phyloP scores from a whole-genome alignment of 768 basidiomycete species.

The Crassisporium funariophilum region DNA sequence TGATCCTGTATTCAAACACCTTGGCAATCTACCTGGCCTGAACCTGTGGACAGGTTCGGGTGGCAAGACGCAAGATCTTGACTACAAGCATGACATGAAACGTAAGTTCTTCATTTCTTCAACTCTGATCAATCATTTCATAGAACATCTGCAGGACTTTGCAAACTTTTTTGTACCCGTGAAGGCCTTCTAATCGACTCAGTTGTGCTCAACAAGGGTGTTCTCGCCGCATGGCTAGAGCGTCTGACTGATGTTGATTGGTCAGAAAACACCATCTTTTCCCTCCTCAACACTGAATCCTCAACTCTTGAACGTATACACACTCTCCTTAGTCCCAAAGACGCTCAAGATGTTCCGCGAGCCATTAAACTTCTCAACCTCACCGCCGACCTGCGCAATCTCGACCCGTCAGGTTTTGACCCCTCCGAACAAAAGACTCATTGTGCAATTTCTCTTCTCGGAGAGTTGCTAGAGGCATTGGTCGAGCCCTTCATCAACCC shows the following conservation, averaged over 20 bases:
- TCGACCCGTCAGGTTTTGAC: constrained; percentile 11
- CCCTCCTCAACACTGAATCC: constrained; percentile 12
- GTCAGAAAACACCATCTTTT: constrained; percentile 17
- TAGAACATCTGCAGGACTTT: constrained; percentile 17
- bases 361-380: constrained; percentile 30
- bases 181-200: constrained; percentile 20
- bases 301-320: constrained; percentile 8
- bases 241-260: constrained; percentile 25
- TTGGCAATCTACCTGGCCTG: constrained; percentile 18
- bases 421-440: constrained; percentile 20
- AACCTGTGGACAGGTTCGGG: constrained; percentile 16
- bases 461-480: constrained; percentile 31
- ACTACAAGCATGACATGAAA: constrained; percentile 24
- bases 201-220: constrained; percentile 22
- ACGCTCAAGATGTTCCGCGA: constrained; percentile 34
- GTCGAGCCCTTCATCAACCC: too few species aligned
- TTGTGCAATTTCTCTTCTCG: constrained; percentile 24
- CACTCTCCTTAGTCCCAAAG: constrained; percentile 28
- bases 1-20: constrained; percentile 17
- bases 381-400: constrained; percentile 17
- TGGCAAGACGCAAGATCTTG: constrained; percentile 21
- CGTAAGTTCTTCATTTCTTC: constrained; percentile 5
- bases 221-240: constrained; percentile 20
- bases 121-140: background rate
- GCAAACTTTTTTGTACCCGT: constrained; percentile 23